Evolutionary conservation across 805 yeast genomes (phyloP).

Genomic region (Priceomyces fermenticarens): DNA sequence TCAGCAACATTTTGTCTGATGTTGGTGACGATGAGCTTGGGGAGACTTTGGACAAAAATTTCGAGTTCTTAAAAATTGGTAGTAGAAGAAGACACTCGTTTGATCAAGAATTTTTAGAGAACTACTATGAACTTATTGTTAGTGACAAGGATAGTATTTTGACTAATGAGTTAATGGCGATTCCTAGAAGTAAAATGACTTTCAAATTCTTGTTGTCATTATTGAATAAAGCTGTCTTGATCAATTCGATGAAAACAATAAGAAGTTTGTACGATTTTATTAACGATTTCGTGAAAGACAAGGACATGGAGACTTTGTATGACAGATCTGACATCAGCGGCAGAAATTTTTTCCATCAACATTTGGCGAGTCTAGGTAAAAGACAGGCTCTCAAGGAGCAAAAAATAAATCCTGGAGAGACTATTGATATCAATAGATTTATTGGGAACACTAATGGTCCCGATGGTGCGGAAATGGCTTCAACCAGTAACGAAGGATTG

Average conservation of each 20-base stretch:
- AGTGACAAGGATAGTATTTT: slow-evolving; percentile 46
- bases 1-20: slow-evolving; percentile 51
- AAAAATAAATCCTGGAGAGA: slow-evolving; percentile 39
- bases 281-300: slow-evolving; percentile 39
- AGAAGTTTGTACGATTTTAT: slow-evolving; percentile 50
- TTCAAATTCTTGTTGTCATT: slow-evolving; percentile 56
- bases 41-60: slow-evolving; percentile 6
- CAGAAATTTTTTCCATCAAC: slow-evolving; percentile 82
- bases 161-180: slow-evolving; percentile 32
- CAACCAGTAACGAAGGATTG: slow-evolving; percentile 48
- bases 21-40: slow-evolving; percentile 37
- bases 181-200: slow-evolving; percentile 46
- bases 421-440: slow-evolving; percentile 46
- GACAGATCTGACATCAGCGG: slow-evolving; percentile 76
- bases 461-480: slow-evolving; percentile 61
- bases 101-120: slow-evolving; percentile 21
- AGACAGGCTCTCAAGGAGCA: slow-evolving; percentile 36
- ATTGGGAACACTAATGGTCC: slow-evolving; percentile 35
- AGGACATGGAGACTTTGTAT: slow-evolving; percentile 17
- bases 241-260: slow-evolving; percentile 56
- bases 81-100: slow-evolving; percentile 21
- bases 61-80: slow-evolving; percentile 21
- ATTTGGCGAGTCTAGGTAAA: slow-evolving; percentile 75
- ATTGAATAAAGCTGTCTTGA: slow-evolving; percentile 61
- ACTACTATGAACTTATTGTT: slow-evolving; percentile 21